These are phyloP conservation scores for Cutaneotrichosporon spelunceum DNA, from an alignment of 1,284 basidiomycete genomes.

Conservation along the genomic window DNA sequence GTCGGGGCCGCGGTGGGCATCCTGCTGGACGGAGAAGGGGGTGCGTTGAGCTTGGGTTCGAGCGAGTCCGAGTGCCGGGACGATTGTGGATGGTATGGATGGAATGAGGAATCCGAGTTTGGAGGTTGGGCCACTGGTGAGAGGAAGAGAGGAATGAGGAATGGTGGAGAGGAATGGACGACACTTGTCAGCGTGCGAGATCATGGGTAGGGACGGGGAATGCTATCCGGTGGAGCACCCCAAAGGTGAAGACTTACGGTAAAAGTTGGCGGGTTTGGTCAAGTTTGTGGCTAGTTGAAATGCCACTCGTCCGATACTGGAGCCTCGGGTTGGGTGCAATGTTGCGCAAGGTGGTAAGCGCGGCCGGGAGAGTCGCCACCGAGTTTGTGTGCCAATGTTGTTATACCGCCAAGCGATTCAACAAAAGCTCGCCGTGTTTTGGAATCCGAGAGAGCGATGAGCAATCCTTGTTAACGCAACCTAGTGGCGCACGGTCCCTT, in stretches of 20 bases:
- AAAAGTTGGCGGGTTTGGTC: not conserved
- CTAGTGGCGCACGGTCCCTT: not conserved
- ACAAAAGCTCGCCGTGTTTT: not conserved
- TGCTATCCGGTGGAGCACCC: not conserved
- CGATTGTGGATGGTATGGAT: not conserved
- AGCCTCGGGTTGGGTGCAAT: not conserved
- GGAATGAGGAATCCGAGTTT: not conserved
- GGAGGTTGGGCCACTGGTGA: not conserved
- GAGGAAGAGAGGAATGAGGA: conserved; percentile 5
- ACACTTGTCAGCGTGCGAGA: conserved; percentile 7
- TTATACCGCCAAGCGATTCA: not conserved
- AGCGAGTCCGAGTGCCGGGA: not conserved
- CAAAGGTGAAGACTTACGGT: not conserved
- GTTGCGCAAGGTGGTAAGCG: not conserved
- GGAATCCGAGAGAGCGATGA: not conserved
- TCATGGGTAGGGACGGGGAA: conserved; percentile 5
- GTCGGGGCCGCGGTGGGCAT: conserved; percentile 10
- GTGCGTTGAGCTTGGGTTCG: not conserved
- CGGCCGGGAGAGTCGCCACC: not conserved
- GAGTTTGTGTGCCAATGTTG: not conserved
- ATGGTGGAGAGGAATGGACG: not conserved
- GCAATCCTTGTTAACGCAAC: not conserved
- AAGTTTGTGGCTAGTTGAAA: not conserved
- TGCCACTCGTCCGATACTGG: not conserved
- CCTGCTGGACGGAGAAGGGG: conserved; percentile 3